phyloP scores from a whole-genome alignment of 2,329 filamentous ascomycete species.

The Calonectria montana region DNA sequence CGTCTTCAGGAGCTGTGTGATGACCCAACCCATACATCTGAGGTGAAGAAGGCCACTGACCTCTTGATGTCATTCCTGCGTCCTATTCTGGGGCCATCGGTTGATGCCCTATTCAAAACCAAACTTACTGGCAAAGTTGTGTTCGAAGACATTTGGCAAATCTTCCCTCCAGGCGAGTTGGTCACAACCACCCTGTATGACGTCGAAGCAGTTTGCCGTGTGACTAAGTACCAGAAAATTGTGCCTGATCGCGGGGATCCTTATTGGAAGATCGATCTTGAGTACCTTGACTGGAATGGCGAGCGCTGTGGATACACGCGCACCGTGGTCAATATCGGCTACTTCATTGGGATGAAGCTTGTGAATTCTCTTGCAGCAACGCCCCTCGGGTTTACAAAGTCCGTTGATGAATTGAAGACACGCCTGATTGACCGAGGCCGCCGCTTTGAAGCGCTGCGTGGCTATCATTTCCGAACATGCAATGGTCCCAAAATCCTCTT shows the following conservation, averaged over 20 bases:
- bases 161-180: slow-evolving; percentile 48
- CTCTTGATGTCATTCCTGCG: slow-evolving; percentile 45
- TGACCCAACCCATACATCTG: accelerated
- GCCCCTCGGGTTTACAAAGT: neutral
- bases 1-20: neutral
- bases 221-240: slow-evolving; percentile 43
- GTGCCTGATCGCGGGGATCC: accelerated
- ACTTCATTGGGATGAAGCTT: slow-evolving; percentile 41
- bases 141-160: slow-evolving; percentile 48
- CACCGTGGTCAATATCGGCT: slow-evolving; percentile 35
- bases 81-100: slow-evolving; percentile 43
- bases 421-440: neutral
- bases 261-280: slow-evolving; percentile 42
- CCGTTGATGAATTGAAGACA: neutral
- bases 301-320: slow-evolving; percentile 43
- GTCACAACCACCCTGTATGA: slow-evolving; percentile 46
- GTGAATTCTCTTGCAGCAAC: slow-evolving; percentile 41
- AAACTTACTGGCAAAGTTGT: slow-evolving; percentile 44
- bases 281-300: slow-evolving; percentile 53
- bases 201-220: slow-evolving; percentile 50
- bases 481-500: slow-evolving; percentile 1
- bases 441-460: neutral
- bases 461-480: slow-evolving; percentile 1
- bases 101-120: slow-evolving; percentile 41
- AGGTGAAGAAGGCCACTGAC: neutral